Conservation (phyloP, 805 yeast genomes). For the Kodamaea fukazawae region DNA sequence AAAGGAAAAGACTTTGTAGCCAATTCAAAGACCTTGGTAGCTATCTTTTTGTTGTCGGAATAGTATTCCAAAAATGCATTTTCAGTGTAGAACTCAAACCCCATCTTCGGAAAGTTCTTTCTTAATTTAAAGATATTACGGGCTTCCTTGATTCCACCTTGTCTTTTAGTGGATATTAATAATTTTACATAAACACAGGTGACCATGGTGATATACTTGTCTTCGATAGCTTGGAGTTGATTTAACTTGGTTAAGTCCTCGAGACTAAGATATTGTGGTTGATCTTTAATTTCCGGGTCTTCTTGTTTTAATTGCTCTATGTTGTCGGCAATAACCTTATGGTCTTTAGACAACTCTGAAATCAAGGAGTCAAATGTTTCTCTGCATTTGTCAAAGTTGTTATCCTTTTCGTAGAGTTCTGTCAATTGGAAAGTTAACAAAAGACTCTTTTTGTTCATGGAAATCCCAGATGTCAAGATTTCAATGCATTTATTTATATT, state of each 20-base stretch:
- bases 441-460: slow-evolving; percentile 68
- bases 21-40: slow-evolving; percentile 72
- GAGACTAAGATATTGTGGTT: slow-evolving; percentile 12
- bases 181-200: slow-evolving; percentile 67
- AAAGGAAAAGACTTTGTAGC: slow-evolving; percentile 61
- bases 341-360: slow-evolving; percentile 39
- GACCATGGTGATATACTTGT: slow-evolving; percentile 31
- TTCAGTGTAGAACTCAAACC: slow-evolving; percentile 76
- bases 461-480: slow-evolving; percentile 52
- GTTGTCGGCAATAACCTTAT: slow-evolving; percentile 23
- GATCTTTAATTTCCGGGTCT: slow-evolving; percentile 8
- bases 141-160: slow-evolving; percentile 67
- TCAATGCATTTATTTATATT: slow-evolving; percentile 42
- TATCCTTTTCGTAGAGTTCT: slow-evolving; percentile 63
- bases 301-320: slow-evolving; percentile 20
- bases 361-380: slow-evolving; percentile 51
- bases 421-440: slow-evolving; percentile 65
- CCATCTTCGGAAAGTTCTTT: slow-evolving; percentile 51
- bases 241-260: slow-evolving; percentile 4
- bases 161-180: slow-evolving; percentile 70
- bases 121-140: slow-evolving; percentile 72
- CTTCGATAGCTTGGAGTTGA: no score
- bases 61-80: slow-evolving; percentile 80
- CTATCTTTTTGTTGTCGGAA: slow-evolving; percentile 63
- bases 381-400: slow-evolving; percentile 49